Evolutionary conservation across 2,329 filamentous ascomycete species (phyloP).

Genomic region (Xylariomycetidae sp.): DNA sequence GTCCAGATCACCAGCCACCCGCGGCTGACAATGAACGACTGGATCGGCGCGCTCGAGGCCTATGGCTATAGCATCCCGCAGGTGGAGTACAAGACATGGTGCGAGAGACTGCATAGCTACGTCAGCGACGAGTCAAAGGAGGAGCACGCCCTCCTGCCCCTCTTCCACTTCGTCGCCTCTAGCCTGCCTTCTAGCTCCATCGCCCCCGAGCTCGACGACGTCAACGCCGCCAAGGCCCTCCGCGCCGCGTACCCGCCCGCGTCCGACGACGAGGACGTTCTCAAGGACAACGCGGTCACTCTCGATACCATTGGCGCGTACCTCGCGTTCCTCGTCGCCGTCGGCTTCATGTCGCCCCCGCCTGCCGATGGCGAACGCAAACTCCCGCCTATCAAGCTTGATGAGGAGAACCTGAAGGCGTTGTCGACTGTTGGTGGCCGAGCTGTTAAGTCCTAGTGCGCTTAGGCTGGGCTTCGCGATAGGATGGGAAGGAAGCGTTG

Average conservation of each 20-base stretch:
- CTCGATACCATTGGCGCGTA: constrained; percentile 59
- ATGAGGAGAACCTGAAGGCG: too few relatives aligned
- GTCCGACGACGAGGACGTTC: constrained; percentile 51
- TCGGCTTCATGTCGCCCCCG: constrained; percentile 54
- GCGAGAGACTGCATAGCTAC: constrained; percentile 59
- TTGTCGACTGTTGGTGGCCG: too few relatives aligned
- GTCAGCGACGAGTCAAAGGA: constrained; percentile 57
- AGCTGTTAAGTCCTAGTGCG: too few relatives aligned
- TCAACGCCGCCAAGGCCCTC: constrained; percentile 60
- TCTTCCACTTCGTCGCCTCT: constrained; percentile 66
- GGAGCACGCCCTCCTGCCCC: constrained; percentile 66
- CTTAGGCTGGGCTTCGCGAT: too few relatives aligned
- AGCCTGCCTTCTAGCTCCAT: constrained; percentile 64
- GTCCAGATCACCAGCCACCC: constrained; percentile 77
- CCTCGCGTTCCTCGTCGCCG: constrained; percentile 53
- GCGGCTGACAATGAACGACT: constrained; percentile 71
- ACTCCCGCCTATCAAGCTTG: constrained; percentile 27
- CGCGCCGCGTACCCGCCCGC: too few relatives aligned
- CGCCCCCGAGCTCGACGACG: constrained; percentile 68
- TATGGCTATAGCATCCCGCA: constrained; percentile 69
- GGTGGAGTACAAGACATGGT: constrained; percentile 65
- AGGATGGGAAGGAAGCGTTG: too few relatives aligned
- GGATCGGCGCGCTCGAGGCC: constrained; percentile 59
- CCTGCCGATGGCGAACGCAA: constrained; percentile 31
- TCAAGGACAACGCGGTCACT: constrained; percentile 49